A percentile compares a stretch with the other conserved stretches of the same genome.
These are phyloP conservation scores for Exophiala oligosperma DNA, from an alignment of 2,329 filamentous ascomycete species.

Conservation along the genomic window DNA sequence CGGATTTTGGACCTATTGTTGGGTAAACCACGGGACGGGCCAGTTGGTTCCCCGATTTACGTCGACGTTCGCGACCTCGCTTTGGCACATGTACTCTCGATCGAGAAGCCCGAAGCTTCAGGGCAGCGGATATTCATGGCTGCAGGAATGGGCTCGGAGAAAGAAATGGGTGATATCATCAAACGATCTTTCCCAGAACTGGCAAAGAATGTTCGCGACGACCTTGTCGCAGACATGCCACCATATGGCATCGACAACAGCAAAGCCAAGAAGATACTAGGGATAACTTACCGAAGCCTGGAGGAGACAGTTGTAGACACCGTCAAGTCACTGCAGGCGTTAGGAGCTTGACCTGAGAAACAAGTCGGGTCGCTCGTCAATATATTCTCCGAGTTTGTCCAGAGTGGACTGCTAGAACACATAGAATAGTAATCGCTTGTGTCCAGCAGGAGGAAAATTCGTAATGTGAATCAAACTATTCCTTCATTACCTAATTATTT, in stretches of 20 bases:
- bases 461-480: no score
- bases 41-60: constrained; percentile 14
- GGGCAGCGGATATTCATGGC: constrained; percentile 23
- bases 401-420: no score
- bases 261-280: constrained; percentile 41
- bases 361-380: neutral
- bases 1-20: constrained; percentile 34
- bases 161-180: constrained; percentile 20
- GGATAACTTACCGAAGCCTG: constrained; percentile 39
- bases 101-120: constrained; percentile 17
- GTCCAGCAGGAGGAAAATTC: no score
- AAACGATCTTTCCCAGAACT: constrained; percentile 20
- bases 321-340: constrained; percentile 58
- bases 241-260: constrained; percentile 40
- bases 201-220: constrained; percentile 8
- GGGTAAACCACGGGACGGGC: constrained; percentile 28
- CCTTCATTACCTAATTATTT: neutral
- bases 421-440: no score
- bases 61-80: constrained; percentile 27
- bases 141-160: constrained; percentile 11
- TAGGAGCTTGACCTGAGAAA: constrained; percentile 38
- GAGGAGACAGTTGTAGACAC: constrained; percentile 41
- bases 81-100: constrained; percentile 20
- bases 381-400: no score
- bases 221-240: constrained; percentile 17